Evolutionary conservation across 2,329 filamentous ascomycete genomes (phyloP).

Genomic region (Pestalotiopsis sp.): DNA sequence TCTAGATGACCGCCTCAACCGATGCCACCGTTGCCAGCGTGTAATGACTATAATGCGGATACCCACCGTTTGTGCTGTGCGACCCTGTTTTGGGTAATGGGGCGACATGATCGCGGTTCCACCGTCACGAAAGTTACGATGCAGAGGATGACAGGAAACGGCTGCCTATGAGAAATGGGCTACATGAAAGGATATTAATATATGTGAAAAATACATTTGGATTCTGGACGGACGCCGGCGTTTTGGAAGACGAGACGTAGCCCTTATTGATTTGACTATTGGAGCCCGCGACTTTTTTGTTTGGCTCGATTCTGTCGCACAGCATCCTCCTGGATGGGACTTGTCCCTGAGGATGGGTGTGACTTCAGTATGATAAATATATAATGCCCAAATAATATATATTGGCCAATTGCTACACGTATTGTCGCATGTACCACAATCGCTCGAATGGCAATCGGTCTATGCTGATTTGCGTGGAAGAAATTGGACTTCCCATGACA

Average conservation of each 20-base stretch:
- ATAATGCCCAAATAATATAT: background rate
- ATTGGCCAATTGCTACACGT: too few relatives aligned
- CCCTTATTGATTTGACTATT: background rate
- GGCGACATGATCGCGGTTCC: background rate
- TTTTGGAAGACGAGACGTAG: background rate
- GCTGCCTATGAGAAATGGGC: background rate
- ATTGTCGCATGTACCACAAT: too few relatives aligned
- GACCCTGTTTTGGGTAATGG: background rate
- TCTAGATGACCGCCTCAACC: slow-evolving; percentile 30
- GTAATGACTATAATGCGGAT: background rate
- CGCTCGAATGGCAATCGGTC: too few relatives aligned
- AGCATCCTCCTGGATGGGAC: background rate
- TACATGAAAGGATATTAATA: background rate
- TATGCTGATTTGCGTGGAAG: too few relatives aligned
- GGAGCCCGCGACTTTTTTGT: background rate
- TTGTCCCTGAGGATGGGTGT: background rate
- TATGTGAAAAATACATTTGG: slow-evolving; percentile 1
- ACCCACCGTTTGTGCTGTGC: background rate
- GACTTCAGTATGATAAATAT: background rate
- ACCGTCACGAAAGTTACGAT: background rate
- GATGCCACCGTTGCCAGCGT: background rate
- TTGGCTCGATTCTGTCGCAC: background rate
- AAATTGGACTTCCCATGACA: too few relatives aligned
- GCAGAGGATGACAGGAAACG: background rate
- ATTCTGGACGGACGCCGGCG: background rate